Evolutionary conservation across 2,329 filamentous ascomycete genomes (phyloP).

Genomic region (Ascochyta viciae-villosae): DNA sequence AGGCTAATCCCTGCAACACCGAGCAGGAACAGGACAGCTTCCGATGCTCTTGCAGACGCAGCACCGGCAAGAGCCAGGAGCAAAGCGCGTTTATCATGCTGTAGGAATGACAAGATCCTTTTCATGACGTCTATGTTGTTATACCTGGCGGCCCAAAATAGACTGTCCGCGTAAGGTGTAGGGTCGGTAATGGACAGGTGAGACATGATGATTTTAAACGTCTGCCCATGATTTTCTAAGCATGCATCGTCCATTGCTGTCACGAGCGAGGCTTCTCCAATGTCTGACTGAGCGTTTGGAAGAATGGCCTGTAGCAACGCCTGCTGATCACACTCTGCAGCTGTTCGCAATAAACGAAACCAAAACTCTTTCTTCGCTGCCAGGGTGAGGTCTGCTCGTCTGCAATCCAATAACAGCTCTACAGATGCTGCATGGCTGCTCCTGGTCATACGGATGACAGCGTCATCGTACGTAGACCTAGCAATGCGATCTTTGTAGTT

Average conservation of each 20-base stretch:
- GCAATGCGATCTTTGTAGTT: background rate
- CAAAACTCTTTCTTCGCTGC: background rate
- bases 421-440: background rate
- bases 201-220: background rate
- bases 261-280: background rate
- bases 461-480: background rate
- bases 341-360: background rate
- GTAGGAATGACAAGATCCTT: background rate
- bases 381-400: background rate
- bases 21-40: background rate
- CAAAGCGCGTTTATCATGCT: background rate
- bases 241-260: background rate
- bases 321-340: background rate
- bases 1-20: background rate
- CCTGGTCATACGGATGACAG: background rate
- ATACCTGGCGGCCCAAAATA: background rate
- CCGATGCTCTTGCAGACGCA: background rate
- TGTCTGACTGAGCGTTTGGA: background rate
- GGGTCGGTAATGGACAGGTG: background rate
- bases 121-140: background rate
- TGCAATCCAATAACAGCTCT: background rate
- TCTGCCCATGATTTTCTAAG: background rate
- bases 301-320: background rate
- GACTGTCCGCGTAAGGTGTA: background rate
- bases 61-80: background rate